phyloP scores from a whole-genome alignment of 192 early-diverging fungal species.

The Coemansia sp. region DNA sequence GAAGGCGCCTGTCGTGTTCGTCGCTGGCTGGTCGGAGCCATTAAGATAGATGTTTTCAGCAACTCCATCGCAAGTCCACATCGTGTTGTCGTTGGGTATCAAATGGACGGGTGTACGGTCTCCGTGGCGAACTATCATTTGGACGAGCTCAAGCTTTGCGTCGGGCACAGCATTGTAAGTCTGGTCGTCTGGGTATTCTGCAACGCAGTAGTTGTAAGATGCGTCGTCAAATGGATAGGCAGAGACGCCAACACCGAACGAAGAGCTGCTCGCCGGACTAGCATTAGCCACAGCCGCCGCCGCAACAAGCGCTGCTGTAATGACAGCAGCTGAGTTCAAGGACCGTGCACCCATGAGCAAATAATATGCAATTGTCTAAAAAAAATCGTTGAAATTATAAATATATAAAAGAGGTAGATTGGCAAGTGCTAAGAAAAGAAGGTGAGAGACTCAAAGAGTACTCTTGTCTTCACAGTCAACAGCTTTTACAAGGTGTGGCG shows the following conservation, averaged over 20 bases:
- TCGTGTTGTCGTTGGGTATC: constrained; percentile 39
- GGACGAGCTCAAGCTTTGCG: constrained; percentile 58
- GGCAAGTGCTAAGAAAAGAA: constrained; percentile 5
- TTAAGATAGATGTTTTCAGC: constrained; percentile 42
- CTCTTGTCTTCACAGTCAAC: background rate
- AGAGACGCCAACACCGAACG: constrained; percentile 9
- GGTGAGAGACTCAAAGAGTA: background rate
- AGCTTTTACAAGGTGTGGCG: background rate
- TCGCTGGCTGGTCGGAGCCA: constrained; percentile 21
- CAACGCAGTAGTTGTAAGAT: constrained; percentile 44
- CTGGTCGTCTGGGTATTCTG: constrained; percentile 28
- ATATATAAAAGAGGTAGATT: background rate
- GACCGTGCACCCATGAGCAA: constrained; percentile 1
- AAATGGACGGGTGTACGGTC: constrained; percentile 53
- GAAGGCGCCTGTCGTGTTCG: constrained; percentile 44
- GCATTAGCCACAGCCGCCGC: constrained; percentile 15
- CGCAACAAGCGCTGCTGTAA: constrained; percentile 13
- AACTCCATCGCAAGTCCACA: constrained; percentile 44
- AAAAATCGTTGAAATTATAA: background rate
- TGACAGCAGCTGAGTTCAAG: background rate
- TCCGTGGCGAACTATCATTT: constrained; percentile 62
- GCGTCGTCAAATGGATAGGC: constrained; percentile 26
- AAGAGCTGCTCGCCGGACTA: constrained; percentile 11
- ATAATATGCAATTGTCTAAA: background rate
- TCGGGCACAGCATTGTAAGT: constrained; percentile 32